phyloP scores from a whole-genome alignment of 2,329 filamentous ascomycete genomes.

The Lasiodiplodia sp. region DNA sequence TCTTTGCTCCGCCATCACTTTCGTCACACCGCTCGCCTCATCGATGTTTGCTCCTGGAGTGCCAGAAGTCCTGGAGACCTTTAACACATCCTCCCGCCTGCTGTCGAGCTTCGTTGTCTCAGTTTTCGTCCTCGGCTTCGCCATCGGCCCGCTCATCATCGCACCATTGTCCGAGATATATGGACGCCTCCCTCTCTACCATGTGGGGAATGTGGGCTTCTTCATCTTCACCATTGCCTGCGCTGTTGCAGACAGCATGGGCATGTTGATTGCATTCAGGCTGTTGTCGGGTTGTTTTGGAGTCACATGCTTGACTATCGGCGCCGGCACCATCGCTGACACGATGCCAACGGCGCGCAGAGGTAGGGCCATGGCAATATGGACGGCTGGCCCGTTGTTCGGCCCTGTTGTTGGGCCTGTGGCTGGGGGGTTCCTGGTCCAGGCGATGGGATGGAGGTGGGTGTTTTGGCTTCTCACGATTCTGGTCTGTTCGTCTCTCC shows the following conservation, averaged over 20 bases:
- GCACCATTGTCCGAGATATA: slow-evolving; percentile 41
- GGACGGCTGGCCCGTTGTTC: slow-evolving; percentile 58
- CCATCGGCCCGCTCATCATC: slow-evolving; percentile 39
- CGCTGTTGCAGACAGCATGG: slow-evolving; percentile 34
- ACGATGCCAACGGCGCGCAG: slow-evolving; percentile 56
- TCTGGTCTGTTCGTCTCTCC: neutral
- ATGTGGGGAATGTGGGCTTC: slow-evolving; percentile 34
- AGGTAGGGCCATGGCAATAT: slow-evolving; percentile 58
- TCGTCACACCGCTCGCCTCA: slow-evolving; percentile 40
- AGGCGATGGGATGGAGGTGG: slow-evolving; percentile 8
- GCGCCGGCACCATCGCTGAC: slow-evolving; percentile 61
- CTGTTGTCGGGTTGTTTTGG: slow-evolving; percentile 43
- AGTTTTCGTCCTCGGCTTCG: slow-evolving; percentile 39
- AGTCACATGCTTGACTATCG: slow-evolving; percentile 50
- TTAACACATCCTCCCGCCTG: slow-evolving; percentile 32
- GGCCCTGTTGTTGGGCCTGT: slow-evolving; percentile 55
- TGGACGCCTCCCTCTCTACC: slow-evolving; percentile 36
- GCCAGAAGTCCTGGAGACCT: slow-evolving; percentile 35
- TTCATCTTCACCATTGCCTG: slow-evolving; percentile 38
- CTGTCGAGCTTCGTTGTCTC: slow-evolving; percentile 36
- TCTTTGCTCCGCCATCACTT: slow-evolving; percentile 41
- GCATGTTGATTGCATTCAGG: slow-evolving; percentile 38
- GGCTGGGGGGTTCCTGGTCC: neutral
- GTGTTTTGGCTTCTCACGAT: slow-evolving; percentile 4
- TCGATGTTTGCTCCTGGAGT: slow-evolving; percentile 39